Conservation (phyloP, 345 rosid species). For the Noccaea caerulescens region DNA sequence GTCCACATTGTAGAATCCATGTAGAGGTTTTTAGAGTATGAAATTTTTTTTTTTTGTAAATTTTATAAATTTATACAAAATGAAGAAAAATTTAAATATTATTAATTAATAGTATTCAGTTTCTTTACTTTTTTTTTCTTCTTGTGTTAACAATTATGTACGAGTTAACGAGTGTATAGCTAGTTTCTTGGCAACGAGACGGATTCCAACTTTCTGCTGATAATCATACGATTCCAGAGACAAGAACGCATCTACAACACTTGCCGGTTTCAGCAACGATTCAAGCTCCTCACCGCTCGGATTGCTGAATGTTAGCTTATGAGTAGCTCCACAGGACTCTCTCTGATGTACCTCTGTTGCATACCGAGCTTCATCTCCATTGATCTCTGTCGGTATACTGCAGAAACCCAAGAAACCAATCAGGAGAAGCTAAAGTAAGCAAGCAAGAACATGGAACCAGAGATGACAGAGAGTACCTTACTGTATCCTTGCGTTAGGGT, state of each 20-base stretch:
- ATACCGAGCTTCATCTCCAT: constrained; percentile 52
- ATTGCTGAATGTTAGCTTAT: constrained; percentile 57
- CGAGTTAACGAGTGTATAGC: constrained; percentile 35
- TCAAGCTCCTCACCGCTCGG: constrained; percentile 58
- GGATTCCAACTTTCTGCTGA: constrained; percentile 74
- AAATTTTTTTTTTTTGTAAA: too few species aligned
- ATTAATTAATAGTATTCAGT: not conserved
- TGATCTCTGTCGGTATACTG: constrained; percentile 66
- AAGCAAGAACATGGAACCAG: constrained; percentile 1
- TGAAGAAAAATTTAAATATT: too few species aligned
- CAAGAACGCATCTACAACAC: constrained; percentile 63
- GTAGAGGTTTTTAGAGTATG: too few species aligned
- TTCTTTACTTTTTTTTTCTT: constrained; percentile 7
- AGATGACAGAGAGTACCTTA: constrained; percentile 47
- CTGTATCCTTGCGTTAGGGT: constrained; percentile 69
- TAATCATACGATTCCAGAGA: constrained; percentile 74
- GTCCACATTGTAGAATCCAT: too few species aligned
- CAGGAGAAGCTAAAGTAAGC: constrained; percentile 23
- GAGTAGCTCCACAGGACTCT: constrained; percentile 58
- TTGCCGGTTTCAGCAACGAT: constrained; percentile 51
- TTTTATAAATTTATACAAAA: too few species aligned
- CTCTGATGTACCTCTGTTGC: constrained; percentile 66
- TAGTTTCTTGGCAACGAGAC: constrained; percentile 64
- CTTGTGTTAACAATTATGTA: constrained; percentile 7
- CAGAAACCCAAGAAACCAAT: constrained; percentile 15